Evolutionary conservation across 2,329 filamentous ascomycete genomes (phyloP).

Genomic region (Volutella citrinella): DNA sequence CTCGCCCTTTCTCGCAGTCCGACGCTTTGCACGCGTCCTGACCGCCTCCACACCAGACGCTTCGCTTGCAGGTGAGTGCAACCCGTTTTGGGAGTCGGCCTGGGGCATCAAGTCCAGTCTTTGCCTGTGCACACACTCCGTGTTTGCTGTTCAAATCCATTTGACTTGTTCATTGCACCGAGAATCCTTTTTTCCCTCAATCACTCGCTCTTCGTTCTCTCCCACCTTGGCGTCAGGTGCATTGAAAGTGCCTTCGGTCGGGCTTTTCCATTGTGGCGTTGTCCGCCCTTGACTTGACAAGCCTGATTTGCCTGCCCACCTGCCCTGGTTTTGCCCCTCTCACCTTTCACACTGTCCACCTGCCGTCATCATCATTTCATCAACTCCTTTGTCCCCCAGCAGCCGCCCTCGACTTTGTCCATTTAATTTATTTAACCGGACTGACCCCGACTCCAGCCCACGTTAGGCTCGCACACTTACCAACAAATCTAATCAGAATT

Average conservation of each 20-base stretch:
- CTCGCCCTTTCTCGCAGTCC: neutral
- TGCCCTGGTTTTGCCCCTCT: slow-evolving; percentile 25
- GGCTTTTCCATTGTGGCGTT: slow-evolving; percentile 27
- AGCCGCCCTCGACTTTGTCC: too few relatives aligned
- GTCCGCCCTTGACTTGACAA: slow-evolving; percentile 17
- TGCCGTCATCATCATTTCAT: slow-evolving; percentile 14
- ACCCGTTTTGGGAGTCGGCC: too few relatives aligned
- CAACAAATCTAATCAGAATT: slow-evolving; percentile 5
- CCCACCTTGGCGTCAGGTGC: too few relatives aligned
- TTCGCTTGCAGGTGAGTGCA: slow-evolving; percentile 23
- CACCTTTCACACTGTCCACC: slow-evolving; percentile 7
- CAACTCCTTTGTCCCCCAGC: too few relatives aligned
- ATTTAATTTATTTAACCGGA: slow-evolving; percentile 7
- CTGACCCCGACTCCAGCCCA: slow-evolving; percentile 19
- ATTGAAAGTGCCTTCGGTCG: too few relatives aligned
- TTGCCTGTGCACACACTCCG: too few relatives aligned
- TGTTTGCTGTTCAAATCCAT: too few relatives aligned
- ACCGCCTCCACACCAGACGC: slow-evolving; percentile 20
- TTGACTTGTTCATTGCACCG: neutral
- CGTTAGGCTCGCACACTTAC: slow-evolving; percentile 19
- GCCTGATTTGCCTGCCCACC: slow-evolving; percentile 21
- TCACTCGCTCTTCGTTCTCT: slow-evolving; percentile 1
- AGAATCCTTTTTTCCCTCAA: neutral
- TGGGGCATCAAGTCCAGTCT: too few relatives aligned
- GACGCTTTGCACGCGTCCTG: slow-evolving; percentile 20